Conservation (phyloP, 2,329 filamentous ascomycete genomes). For the Niveomyces coronatus region DNA sequence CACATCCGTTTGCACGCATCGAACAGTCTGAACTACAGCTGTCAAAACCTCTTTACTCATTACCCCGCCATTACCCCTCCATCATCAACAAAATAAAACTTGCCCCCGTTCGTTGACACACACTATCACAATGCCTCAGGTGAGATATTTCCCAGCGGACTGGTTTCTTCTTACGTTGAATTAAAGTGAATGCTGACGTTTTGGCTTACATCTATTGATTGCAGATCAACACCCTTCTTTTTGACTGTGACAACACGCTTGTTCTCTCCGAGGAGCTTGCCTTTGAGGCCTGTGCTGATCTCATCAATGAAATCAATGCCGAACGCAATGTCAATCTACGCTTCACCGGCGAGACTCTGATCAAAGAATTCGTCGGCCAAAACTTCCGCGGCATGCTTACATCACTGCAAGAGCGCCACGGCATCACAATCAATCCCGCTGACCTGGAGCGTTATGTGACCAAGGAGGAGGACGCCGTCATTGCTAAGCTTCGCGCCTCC, state of each 20-base stretch:
- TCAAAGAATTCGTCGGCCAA: conserved; percentile 81
- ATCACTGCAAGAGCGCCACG: conserved; percentile 64
- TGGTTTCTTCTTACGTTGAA: no score
- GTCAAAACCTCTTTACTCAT: no score
- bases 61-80: no score
- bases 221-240: conserved; percentile 58
- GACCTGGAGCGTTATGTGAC: conserved; percentile 67
- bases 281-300: conserved; percentile 81
- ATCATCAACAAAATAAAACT: no score
- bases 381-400: conserved; percentile 91
- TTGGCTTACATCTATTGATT: not conserved
- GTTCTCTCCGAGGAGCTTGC: conserved; percentile 84
- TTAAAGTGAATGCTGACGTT: no score
- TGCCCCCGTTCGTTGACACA: no score
- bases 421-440: conserved; percentile 55
- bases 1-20: no score
- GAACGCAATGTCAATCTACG: conserved; percentile 50
- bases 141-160: no score
- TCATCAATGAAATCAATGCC: conserved; percentile 77
- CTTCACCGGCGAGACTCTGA: conserved; percentile 71
- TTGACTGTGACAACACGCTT: conserved; percentile 85
- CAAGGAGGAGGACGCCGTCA: conserved; percentile 73
- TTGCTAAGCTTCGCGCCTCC: conserved; percentile 62
- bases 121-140: conserved; percentile 11
- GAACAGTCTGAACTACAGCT: no score